phyloP scores from a whole-genome alignment of 768 basidiomycete genomes.

The Amanita rubescens region DNA sequence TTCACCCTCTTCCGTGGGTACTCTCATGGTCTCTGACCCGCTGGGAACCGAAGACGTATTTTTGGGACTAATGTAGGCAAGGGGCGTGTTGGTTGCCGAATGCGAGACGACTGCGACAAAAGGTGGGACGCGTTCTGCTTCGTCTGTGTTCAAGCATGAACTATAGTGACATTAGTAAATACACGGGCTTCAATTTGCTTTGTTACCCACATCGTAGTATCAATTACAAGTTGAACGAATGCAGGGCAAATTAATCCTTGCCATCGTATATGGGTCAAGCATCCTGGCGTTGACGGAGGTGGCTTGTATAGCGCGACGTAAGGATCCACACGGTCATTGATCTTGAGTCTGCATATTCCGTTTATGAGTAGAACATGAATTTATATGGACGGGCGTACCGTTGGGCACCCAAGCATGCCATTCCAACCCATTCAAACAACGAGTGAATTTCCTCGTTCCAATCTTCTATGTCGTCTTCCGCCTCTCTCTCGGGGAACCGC shows the following conservation, averaged over 20 bases:
- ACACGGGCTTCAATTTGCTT: background rate
- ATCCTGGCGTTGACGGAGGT: constrained; percentile 36
- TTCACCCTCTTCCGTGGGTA: constrained; percentile 6
- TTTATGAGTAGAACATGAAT: background rate
- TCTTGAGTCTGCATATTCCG: constrained; percentile 38
- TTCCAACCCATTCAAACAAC: constrained; percentile 69
- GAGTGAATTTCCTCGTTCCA: constrained; percentile 37
- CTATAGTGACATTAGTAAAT: background rate
- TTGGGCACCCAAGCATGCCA: constrained; percentile 60
- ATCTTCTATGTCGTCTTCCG: constrained; percentile 36
- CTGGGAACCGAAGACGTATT: background rate
- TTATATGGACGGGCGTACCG: constrained; percentile 31
- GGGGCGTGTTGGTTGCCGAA: constrained; percentile 1
- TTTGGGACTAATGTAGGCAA: constrained; percentile 8
- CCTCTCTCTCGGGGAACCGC: constrained; percentile 4
- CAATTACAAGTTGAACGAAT: constrained; percentile 49
- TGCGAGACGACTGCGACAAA: constrained; percentile 8
- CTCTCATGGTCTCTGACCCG: background rate
- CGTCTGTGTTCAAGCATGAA: background rate
- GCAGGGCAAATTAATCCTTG: constrained; percentile 42
- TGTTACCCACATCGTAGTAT: constrained; percentile 33
- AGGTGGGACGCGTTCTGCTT: background rate
- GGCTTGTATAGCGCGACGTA: constrained; percentile 61
- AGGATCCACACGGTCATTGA: constrained; percentile 60
- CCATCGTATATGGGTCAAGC: constrained; percentile 53